Evolutionary conservation across 768 basidiomycete species (phyloP).

Genomic region (Lentinus brumalis): DNA sequence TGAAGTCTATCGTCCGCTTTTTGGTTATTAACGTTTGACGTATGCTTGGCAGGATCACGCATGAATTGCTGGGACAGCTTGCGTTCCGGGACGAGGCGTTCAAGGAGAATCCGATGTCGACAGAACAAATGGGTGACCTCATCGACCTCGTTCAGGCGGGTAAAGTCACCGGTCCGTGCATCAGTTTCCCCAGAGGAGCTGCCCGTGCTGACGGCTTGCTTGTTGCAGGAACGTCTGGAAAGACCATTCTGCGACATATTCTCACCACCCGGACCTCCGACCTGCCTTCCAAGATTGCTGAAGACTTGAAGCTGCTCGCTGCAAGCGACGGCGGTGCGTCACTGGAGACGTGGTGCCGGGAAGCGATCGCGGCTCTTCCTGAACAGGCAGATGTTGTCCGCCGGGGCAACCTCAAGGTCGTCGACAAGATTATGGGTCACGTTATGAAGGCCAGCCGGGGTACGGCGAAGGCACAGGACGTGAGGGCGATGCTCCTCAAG

Average conservation of each 20-base stretch:
- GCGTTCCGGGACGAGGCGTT: constrained; percentile 58
- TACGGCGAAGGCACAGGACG: constrained; percentile 69
- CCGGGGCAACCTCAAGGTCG: constrained; percentile 71
- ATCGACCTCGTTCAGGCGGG: constrained; percentile 71
- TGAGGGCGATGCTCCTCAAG: constrained; percentile 51
- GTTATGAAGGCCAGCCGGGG: constrained; percentile 86
- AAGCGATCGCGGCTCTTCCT: constrained; percentile 68
- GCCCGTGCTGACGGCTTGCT: constrained; percentile 9
- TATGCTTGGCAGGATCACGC: constrained; percentile 68
- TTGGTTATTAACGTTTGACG: neutral
- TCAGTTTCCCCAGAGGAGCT: neutral
- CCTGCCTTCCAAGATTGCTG: constrained; percentile 46
- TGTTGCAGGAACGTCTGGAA: constrained; percentile 72
- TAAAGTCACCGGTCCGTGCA: constrained; percentile 63
- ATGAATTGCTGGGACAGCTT: constrained; percentile 84
- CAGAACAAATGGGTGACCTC: constrained; percentile 70
- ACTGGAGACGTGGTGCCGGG: constrained; percentile 56
- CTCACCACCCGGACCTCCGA: constrained; percentile 47
- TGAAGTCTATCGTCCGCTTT: neutral
- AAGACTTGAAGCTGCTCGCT: constrained; percentile 50
- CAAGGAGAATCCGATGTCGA: constrained; percentile 58
- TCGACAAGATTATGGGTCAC: constrained; percentile 80
- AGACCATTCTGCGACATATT: constrained; percentile 72
- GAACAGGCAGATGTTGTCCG: constrained; percentile 65
- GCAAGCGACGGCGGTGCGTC: constrained; percentile 38